phyloP scores from a whole-genome alignment of 805 yeast species.

The Starmerella scarabaei region DNA sequence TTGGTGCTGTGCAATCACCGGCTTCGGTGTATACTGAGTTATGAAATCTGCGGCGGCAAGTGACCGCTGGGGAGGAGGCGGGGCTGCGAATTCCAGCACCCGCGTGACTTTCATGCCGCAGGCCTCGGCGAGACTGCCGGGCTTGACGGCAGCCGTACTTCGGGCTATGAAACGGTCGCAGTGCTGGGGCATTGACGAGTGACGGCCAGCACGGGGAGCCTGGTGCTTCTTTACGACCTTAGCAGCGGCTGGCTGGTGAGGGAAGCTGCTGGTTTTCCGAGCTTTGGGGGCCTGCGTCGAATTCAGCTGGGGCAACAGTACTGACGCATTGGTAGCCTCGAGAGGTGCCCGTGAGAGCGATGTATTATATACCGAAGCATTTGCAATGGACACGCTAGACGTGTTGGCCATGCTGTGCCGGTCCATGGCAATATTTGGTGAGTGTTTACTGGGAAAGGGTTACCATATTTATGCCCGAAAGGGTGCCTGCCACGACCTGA shows the following conservation, averaged over 20 bases:
- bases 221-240: too few species aligned
- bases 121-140: slow-evolving; percentile 55
- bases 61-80: slow-evolving; percentile 43
- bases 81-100: slow-evolving; percentile 74
- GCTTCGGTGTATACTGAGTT: background rate
- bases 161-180: slow-evolving; percentile 11
- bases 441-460: too few species aligned
- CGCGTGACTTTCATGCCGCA: slow-evolving; percentile 80
- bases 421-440: too few species aligned
- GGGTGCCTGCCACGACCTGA: too few species aligned
- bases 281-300: background rate
- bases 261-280: background rate
- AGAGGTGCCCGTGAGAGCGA: background rate
- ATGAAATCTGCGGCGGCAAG: slow-evolving; percentile 11
- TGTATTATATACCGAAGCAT: background rate
- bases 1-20: slow-evolving; percentile 26
- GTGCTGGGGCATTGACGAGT: too few species aligned
- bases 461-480: too few species aligned
- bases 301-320: background rate
- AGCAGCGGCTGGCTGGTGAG: too few species aligned
- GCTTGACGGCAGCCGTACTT: background rate
- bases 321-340: background rate
- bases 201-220: background rate
- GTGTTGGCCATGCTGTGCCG: background rate
- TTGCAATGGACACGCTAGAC: background rate